Evolutionary conservation across 768 basidiomycete genomes (phyloP).

Genomic region (Trametes meyenii): DNA sequence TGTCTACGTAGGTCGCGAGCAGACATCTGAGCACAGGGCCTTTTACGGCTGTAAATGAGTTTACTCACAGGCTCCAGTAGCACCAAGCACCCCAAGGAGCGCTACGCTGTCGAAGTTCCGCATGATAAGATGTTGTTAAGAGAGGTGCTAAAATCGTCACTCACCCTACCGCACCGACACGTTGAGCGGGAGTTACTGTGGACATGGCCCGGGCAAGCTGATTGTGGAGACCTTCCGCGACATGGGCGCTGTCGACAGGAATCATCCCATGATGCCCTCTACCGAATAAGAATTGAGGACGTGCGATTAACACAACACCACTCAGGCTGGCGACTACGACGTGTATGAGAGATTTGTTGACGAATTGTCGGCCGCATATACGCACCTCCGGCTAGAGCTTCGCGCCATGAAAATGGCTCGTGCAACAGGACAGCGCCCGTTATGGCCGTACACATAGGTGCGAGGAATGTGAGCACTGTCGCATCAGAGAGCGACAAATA

Average conservation of each 20-base stretch:
- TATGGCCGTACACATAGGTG: constrained; percentile 66
- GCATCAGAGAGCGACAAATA: constrained; percentile 81
- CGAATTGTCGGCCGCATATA: not conserved
- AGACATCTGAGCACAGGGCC: not conserved
- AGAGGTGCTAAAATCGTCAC: constrained; percentile 13
- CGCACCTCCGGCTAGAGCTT: constrained; percentile 58
- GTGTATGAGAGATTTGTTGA: not conserved
- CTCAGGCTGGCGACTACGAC: constrained; percentile 60
- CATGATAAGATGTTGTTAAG: not conserved
- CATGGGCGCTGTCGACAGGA: not conserved
- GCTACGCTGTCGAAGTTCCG: constrained; percentile 47
- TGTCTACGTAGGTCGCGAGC: constrained; percentile 36
- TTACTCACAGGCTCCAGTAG: constrained; percentile 68
- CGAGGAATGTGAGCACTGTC: constrained; percentile 74
- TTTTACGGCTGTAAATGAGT: not conserved
- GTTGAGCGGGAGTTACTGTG: constrained; percentile 34
- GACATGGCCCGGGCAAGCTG: constrained; percentile 1
- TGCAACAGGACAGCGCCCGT: constrained; percentile 63
- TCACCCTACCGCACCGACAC: constrained; percentile 65
- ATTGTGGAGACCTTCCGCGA: constrained; percentile 12
- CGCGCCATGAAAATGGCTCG: constrained; percentile 57
- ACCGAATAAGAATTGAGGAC: constrained; percentile 77
- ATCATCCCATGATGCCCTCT: constrained; percentile 10
- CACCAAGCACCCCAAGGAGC: constrained; percentile 65
- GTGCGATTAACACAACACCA: constrained; percentile 82